These are phyloP conservation scores for Pseudocercospora musae DNA, from an alignment of 2,329 filamentous ascomycete species.

Conservation along the genomic window DNA sequence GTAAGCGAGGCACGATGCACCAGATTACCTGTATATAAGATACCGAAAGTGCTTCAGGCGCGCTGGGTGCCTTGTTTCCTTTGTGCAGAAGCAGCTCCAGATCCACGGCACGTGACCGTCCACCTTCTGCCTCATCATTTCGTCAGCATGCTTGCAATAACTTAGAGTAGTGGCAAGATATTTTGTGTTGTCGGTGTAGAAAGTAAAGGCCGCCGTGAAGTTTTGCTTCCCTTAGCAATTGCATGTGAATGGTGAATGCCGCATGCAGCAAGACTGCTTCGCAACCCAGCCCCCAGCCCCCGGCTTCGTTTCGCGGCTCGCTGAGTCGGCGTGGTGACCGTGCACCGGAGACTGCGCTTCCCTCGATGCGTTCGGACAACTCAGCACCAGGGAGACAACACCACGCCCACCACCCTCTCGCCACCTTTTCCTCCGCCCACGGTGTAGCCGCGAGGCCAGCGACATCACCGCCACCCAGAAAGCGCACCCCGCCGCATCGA, in stretches of 20 bases:
- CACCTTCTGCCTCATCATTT: not conserved
- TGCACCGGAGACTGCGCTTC: not conserved
- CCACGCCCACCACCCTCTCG: slow-evolving; percentile 1
- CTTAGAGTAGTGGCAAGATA: not conserved
- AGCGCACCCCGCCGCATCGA: slow-evolving; percentile 11
- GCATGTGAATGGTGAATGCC: not conserved
- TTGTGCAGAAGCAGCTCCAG: not conserved
- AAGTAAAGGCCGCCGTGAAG: not conserved
- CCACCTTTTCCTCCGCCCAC: slow-evolving; percentile 10
- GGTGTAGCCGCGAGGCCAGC: slow-evolving; percentile 13
- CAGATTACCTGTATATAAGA: slow-evolving; percentile 24
- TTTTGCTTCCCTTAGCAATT: not conserved
- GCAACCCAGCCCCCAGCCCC: too few species aligned
- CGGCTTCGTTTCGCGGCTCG: not conserved
- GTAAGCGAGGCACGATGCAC: slow-evolving; percentile 7
- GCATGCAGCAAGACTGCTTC: not conserved
- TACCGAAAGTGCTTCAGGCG: slow-evolving; percentile 14
- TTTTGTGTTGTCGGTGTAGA: too few species aligned
- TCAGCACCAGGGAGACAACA: not conserved
- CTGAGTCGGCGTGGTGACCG: too few species aligned
- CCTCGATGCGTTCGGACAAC: not conserved
- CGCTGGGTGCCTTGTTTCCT: slow-evolving; percentile 9
- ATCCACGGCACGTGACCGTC: slow-evolving; percentile 1
- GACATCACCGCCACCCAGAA: slow-evolving; percentile 1
- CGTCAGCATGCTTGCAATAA: not conserved